Conservation (phyloP, 345 rosid species). For the Gossypium sturtianum region DNA sequence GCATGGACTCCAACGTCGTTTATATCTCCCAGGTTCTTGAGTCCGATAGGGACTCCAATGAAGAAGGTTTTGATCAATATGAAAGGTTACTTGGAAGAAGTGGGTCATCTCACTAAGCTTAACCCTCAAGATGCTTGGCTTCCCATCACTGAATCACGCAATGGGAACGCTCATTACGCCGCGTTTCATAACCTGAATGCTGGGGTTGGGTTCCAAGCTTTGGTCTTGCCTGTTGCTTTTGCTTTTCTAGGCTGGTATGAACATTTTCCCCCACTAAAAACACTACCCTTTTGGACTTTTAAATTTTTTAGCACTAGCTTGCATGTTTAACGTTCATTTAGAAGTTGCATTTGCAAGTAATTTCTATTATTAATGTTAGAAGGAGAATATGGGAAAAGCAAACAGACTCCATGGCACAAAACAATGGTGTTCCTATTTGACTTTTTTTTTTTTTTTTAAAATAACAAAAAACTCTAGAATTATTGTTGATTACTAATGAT, state of each 20-base stretch:
- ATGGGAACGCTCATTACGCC: constrained; percentile 97
- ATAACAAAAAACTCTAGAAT: background rate
- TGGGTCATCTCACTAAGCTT: constrained; percentile 90
- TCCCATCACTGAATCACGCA: constrained; percentile 93
- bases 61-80: constrained; percentile 87
- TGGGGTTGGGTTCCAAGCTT: constrained; percentile 95
- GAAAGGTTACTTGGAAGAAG: constrained; percentile 91
- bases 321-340: background rate
- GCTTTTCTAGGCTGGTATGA: constrained; percentile 91
- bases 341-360: background rate
- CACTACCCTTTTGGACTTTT: background rate
- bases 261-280: background rate
- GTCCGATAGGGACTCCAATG: constrained; percentile 98
- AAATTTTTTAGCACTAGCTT: background rate
- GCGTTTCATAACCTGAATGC: constrained; percentile 97
- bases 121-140: constrained; percentile 99
- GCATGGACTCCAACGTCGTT: constrained; percentile 98
- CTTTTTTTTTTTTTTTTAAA: background rate
- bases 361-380: background rate
- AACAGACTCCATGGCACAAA: background rate
- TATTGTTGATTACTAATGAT: background rate
- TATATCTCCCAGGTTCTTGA: constrained; percentile 88
- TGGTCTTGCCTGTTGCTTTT: constrained; percentile 87
- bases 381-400: background rate
- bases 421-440: background rate